Conservation (phyloP, 2,329 filamentous ascomycete species). For the Penicillium freii region DNA sequence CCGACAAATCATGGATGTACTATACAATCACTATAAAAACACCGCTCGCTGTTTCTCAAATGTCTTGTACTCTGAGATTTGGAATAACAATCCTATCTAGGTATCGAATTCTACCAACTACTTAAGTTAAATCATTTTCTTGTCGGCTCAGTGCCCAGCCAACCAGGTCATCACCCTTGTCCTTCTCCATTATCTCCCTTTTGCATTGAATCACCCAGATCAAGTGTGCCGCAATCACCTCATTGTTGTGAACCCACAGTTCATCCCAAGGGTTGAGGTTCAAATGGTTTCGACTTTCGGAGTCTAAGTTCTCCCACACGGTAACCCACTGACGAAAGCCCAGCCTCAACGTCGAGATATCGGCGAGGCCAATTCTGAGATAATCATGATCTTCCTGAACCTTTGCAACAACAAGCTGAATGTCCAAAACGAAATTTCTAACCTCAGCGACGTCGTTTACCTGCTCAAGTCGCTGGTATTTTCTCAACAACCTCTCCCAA, state of each 20-base stretch:
- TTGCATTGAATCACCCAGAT: not conserved
- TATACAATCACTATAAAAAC: not conserved
- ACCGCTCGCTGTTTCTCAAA: not conserved
- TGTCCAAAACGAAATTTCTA: not conserved
- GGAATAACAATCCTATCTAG: not conserved
- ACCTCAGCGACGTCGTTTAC: not conserved
- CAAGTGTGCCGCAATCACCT: not conserved
- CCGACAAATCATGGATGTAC: conserved; percentile 31
- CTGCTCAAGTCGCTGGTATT: not conserved
- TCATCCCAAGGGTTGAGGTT: not conserved
- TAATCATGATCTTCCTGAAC: not conserved
- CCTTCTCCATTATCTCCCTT: not conserved
- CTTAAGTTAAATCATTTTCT: not conserved
- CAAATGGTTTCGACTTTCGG: not conserved
- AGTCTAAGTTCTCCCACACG: not conserved
- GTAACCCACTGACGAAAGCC: not conserved
- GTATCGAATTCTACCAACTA: not conserved
- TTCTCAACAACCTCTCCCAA: not conserved
- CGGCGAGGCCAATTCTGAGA: not conserved
- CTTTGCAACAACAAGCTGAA: not conserved
- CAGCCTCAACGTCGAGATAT: not conserved
- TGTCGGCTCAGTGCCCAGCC: conserved; percentile 6
- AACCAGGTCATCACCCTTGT: not conserved
- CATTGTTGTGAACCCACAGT: not conserved
- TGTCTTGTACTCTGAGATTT: not conserved